Evolutionary conservation across 164 flowering plant genomes (phyloP), one percentile per base, ranked within the genome.

Genomic region (Cinnamomum chago): DNA sequence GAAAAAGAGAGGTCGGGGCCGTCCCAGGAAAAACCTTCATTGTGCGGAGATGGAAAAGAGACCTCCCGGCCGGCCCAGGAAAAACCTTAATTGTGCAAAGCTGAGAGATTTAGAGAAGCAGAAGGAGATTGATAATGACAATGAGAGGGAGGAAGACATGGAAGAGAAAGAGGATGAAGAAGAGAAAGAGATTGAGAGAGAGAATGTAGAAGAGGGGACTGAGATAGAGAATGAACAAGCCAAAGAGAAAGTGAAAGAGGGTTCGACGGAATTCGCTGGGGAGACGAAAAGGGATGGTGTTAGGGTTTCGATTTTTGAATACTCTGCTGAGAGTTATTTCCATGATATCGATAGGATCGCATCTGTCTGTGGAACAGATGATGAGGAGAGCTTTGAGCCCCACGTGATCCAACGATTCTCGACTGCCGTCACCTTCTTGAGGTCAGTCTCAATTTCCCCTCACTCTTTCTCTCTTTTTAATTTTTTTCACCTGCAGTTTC

Each of bases 291-390:
- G 23, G 33, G 70, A 66, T 0, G 81, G 76, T 52, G 77, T 86
- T 50, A 27, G 30, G 47, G 90, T 89, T 62, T 88, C 86, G 7
- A 17, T 64, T 72, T 92, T 94, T 69, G 94, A 91, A 80, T 71
- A 81, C 70, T 86, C 90, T 1, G 81, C 79, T 3, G 90, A 90
- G 76, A 89, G 85, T 78, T 88, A 92, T 81, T 85, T 94, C 66
- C 80, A 70, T 51, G 85, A 84, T 25, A 79, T 90, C 27, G 85
- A 87, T 40, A 72, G 25, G 23, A 88, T 90, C 15, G 79, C 84
- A 55, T 65, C 76, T 78, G 87, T 94, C 15, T 88, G 93, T 68
- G 88, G 84, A 24, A 80, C 78, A 65, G 62, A 71, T 1, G 82
- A 71, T 5, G 76, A 30, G 28, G 83, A 70, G n/a, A 78, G 68